Evolutionary conservation across 1,284 basidiomycete genomes (phyloP), one percentile per base, ranked within the genome.

Genomic region (Tausonia pullulans): DNA sequence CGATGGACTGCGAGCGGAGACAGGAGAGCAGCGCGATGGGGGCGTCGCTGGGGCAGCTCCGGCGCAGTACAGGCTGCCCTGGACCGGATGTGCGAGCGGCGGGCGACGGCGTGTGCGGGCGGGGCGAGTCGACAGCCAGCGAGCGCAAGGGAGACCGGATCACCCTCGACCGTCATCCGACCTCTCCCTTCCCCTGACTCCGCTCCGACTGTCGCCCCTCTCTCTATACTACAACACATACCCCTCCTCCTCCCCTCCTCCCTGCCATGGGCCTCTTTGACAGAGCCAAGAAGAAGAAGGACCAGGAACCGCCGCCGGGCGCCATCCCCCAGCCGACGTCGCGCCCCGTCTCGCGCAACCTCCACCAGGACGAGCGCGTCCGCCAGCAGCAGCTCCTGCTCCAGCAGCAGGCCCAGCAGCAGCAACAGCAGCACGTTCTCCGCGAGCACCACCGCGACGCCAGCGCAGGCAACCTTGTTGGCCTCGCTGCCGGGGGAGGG

Each of bases 241-340:
- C 5, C 9, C 16, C 43, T 13, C 44, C 40, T 16, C 13, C 9
- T 14, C 3, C 14, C 14, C 43, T 3, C 14, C 40, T 6, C 2
- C 55, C 10, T n/a, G 10, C n/a, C 11, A 62, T 62, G 61, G 61
- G 61, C 14, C 54, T 62, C 54, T 62, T 62, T 39, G 54, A 56
- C 48, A 16, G 53, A 4, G 50, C 41, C 40, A 62, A 57, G 61
- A 62, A 62, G 54, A 7, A 40, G 3, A 44, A 45, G 14, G 55
- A 57, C 55, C 39, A 44, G 41, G 45, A 44, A 40, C 43, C 55
- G 0, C 55, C 55, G 4, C 55, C 45, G 14, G 41, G 41, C 3
- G 41, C 55, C 4, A 40, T 43, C 5, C 54, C 40, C 4, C 54
- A 55, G 40, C 54, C 40, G 54, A n/a, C 52, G 10, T 9, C 27